Base-by-base conservation (phyloP, 2,329 filamentous ascomycete genomes). In the Talaromyces funiculosus region DNA sequence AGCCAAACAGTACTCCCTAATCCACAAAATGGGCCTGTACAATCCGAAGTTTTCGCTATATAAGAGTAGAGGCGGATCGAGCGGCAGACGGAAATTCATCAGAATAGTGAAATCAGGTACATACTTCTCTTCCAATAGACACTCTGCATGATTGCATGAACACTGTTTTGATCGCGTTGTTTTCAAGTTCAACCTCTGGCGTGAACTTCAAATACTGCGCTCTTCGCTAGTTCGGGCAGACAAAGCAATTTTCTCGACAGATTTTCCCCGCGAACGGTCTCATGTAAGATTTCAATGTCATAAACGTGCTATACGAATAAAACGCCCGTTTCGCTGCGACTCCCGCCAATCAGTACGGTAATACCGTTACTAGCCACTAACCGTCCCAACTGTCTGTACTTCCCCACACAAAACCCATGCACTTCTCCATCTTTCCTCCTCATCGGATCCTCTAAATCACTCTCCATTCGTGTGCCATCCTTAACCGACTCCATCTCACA, bases 31-130 rank as follows among this genome's bases (percentile, higher is more conserved):
- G 16, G n/a, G 8, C 20, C 20, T 20, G 16, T 31, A 20, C 5
- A 18, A 12, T 31, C n/a, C 16, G n/a, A 49, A 31, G 31, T 31
- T 20, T 49, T 49, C 45, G 26, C 16, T 18, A 31, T 20, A 20
- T 31, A 49, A 8, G 9, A 49, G 45, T 49, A 9, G 2, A 49
- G 42, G 58, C 58, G 58, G 51, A 60, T 60, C 51, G 38, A 56
- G 58, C 58, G 58, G 58, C 51, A 60, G 42, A 29, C 2, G 31
- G 12, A 43, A 60, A 55, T 33, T 60, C 26, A 10, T n/a, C 35
- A n/a, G n/a, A 20, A 5, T 7, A 24, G 4, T 3, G 18, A 29
- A 35, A 14, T 16, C 24, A 42, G 20, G 16, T 55, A 55, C 29
- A 20, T 35, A 20, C 14, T 51, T 29, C 33, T 33, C 47, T 51